These are phyloP conservation scores for Mycena epipterygia DNA, from an alignment of 768 basidiomycete genomes.

Conservation along the genomic window DNA sequence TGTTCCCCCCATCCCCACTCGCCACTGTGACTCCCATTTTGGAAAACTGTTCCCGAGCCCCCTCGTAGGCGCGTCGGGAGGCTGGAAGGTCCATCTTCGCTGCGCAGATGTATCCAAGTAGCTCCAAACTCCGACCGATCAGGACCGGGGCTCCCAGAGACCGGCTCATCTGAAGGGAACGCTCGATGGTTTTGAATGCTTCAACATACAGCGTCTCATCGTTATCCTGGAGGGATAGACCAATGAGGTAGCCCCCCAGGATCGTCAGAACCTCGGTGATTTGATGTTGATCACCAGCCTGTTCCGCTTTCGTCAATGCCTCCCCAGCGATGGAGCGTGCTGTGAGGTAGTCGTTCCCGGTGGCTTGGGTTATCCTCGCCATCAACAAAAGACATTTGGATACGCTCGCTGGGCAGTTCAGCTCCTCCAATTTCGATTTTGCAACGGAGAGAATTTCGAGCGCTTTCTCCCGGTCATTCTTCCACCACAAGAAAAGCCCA, in stretches of 20 bases:
- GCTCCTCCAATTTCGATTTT: conserved; percentile 21
- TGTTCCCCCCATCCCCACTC: not conserved
- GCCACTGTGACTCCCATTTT: not conserved
- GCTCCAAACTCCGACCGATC: conserved; percentile 27
- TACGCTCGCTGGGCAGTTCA: conserved; percentile 20
- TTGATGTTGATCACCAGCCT: not conserved
- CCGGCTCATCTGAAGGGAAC: not conserved
- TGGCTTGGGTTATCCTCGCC: conserved; percentile 4
- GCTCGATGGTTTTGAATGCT: not conserved
- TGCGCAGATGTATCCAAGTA: conserved; percentile 22
- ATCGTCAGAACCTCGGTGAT: not conserved
- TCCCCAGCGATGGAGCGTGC: conserved; percentile 8
- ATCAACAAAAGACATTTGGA: conserved; percentile 26
- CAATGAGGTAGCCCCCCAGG: not conserved
- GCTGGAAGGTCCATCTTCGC: conserved; percentile 14
- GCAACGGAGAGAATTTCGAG: conserved; percentile 12
- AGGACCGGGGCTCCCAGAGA: not conserved
- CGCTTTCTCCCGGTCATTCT: not conserved
- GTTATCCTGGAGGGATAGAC: no score
- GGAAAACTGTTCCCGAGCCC: not conserved
- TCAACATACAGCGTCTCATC: not conserved
- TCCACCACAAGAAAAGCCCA: conserved; percentile 18
- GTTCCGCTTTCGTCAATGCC: conserved; percentile 9
- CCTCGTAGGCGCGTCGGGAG: not conserved
- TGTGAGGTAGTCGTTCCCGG: conserved; percentile 2